Evolutionary conservation across 2,329 filamentous ascomycete genomes (phyloP).

Genomic region (Colletotrichum camelliae): DNA sequence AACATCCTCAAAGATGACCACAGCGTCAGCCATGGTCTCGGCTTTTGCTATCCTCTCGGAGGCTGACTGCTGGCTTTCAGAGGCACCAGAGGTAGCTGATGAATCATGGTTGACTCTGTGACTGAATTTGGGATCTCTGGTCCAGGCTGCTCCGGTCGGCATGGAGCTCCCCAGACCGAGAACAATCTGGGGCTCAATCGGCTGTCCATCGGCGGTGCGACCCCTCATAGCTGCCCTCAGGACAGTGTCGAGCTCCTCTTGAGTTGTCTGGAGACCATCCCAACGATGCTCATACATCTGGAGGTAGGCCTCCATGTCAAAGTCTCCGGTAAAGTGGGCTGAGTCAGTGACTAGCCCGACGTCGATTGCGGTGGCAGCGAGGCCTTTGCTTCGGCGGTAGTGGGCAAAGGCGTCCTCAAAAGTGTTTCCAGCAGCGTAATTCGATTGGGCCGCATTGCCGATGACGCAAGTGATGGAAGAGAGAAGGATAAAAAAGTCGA

Average conservation of each 20-base stretch:
- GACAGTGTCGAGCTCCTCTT: background rate
- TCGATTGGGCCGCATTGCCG: conserved; percentile 40
- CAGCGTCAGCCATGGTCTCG: background rate
- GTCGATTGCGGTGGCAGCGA: conserved; percentile 26
- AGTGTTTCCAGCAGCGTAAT: conserved; percentile 42
- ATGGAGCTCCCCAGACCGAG: background rate
- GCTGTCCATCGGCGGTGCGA: background rate
- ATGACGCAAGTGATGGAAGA: conserved; percentile 40
- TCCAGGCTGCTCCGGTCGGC: background rate
- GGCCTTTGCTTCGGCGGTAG: conserved; percentile 19
- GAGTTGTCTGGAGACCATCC: background rate
- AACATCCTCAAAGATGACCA: background rate
- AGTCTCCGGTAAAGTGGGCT: background rate
- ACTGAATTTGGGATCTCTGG: conserved; percentile 1
- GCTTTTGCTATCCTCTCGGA: background rate
- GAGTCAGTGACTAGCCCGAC: conserved; percentile 17
- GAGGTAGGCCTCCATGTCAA: background rate
- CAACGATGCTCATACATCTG: conserved; percentile 13
- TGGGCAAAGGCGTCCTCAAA: conserved; percentile 35
- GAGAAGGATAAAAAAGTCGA: conserved; percentile 45
- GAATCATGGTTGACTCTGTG: background rate
- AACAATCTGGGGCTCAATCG: background rate
- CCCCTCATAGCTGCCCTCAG: background rate
- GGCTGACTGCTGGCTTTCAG: background rate
- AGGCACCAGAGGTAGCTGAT: background rate